These are phyloP conservation scores for Lentinula aciculospora DNA, from an alignment of 768 basidiomycete species.

Conservation along the genomic window DNA sequence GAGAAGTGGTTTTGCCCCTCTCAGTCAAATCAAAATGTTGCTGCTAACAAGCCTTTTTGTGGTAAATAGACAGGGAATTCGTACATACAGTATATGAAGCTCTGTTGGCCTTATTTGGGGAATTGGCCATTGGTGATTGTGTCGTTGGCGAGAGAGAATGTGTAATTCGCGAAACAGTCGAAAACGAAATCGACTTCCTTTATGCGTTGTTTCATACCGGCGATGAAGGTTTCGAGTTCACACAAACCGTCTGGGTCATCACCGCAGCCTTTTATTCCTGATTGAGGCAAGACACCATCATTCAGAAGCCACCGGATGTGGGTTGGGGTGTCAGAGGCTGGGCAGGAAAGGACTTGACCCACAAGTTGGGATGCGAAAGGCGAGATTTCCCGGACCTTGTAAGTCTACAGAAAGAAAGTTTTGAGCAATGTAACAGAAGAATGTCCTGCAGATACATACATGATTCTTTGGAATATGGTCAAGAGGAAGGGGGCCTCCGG, in stretches of 20 bases:
- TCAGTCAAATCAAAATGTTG: too few relatives aligned
- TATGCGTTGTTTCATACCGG: constrained; percentile 50
- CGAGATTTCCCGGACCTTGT: constrained; percentile 23
- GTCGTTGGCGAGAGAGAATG: constrained; percentile 31
- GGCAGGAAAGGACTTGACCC: constrained; percentile 44
- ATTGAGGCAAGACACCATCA: constrained; percentile 67
- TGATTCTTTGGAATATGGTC: constrained; percentile 52
- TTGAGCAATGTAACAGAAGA: not conserved
- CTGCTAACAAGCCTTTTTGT: too few relatives aligned
- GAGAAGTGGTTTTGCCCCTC: too few relatives aligned
- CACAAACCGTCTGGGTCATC: constrained; percentile 57
- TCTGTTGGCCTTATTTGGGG: constrained; percentile 12
- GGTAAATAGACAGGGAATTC: not conserved
- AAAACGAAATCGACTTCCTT: constrained; percentile 54
- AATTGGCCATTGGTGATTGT: constrained; percentile 30
- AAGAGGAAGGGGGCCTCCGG: constrained; percentile 54
- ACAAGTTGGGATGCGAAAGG: constrained; percentile 31
- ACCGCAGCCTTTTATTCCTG: constrained; percentile 56
- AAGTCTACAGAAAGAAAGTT: constrained; percentile 32
- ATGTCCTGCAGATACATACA: constrained; percentile 48
- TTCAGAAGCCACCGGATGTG: constrained; percentile 71
- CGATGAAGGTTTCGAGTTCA: constrained; percentile 52
- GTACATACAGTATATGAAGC: not conserved
- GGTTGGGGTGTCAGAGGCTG: constrained; percentile 17
- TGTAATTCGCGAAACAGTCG: constrained; percentile 54